Conservation (phyloP, 352 stramenopile species). For the Pythium rishiriense region DNA sequence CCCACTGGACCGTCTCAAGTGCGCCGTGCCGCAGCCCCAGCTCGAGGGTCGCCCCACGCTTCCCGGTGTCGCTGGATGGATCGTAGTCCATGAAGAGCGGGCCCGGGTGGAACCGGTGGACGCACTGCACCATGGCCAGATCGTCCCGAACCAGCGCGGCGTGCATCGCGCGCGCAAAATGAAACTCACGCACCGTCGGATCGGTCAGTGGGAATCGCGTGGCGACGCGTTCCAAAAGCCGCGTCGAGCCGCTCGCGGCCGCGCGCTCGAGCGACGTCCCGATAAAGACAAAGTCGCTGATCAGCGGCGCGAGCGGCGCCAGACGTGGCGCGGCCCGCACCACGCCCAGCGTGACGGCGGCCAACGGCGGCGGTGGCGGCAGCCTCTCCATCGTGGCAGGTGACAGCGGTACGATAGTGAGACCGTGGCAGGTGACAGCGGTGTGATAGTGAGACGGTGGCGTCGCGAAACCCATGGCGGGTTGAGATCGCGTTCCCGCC, state of each 20-base stretch:
- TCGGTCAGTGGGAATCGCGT: background rate
- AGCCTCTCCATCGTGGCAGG: no score
- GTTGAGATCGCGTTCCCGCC: no score
- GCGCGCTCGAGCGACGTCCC: background rate
- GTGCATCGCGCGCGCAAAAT: background rate
- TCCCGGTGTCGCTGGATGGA: no score
- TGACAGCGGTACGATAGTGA: no score
- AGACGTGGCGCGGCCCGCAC: no score
- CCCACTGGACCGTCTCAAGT: constrained; percentile 3
- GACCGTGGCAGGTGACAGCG: no score
- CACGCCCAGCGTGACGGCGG: no score
- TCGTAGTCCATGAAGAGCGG: background rate
- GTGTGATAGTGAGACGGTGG: no score
- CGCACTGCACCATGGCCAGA: background rate
- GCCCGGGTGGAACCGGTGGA: background rate
- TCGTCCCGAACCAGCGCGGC: background rate
- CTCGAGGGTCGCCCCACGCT: background rate
- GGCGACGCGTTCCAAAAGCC: constrained; percentile 7
- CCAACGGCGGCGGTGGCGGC: no score
- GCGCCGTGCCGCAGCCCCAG: background rate
- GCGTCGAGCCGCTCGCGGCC: background rate
- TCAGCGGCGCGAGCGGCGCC: constrained; percentile 1
- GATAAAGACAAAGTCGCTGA: no score
- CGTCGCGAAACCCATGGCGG: no score
- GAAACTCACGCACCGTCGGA: background rate